phyloP scores from a whole-genome alignment of 345 rosid genomes.

The Gossypium anomalum region DNA sequence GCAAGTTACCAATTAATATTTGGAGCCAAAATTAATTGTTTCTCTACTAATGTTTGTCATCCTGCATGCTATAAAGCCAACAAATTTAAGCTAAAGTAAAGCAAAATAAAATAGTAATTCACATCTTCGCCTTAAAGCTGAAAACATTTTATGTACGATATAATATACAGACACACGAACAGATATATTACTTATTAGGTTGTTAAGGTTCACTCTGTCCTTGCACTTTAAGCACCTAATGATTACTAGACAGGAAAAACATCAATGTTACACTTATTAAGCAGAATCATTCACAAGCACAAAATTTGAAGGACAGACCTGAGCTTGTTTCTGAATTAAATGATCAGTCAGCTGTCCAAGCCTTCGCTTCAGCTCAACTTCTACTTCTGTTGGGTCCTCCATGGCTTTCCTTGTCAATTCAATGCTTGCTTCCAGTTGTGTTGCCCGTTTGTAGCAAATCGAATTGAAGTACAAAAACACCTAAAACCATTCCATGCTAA shows the following conservation, averaged over 20 bases:
- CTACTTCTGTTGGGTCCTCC: conserved; percentile 89
- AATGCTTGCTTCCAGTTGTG: conserved; percentile 55
- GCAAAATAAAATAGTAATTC: background rate
- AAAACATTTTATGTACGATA: background rate
- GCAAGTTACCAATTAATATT: background rate
- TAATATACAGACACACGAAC: no score
- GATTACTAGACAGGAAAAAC: background rate
- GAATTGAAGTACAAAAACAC: background rate
- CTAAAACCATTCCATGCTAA: background rate
- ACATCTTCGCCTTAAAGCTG: background rate
- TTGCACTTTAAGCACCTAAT: background rate
- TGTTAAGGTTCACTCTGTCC: background rate
- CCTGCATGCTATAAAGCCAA: background rate
- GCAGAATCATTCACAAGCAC: background rate
- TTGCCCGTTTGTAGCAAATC: conserved; percentile 40
- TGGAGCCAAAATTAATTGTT: background rate
- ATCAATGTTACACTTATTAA: background rate
- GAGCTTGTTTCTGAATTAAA: conserved; percentile 95
- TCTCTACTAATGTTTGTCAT: background rate
- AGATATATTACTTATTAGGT: background rate
- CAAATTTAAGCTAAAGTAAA: background rate
- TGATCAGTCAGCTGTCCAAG: conserved; percentile 93
- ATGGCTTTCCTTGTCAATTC: conserved; percentile 70
- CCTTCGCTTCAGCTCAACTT: conserved; percentile 73
- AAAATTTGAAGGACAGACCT: conserved; percentile 44